These are phyloP conservation scores for Ruellia speciosa DNA, from an alignment of 305 asterid genomes.

Conservation along the genomic window DNA sequence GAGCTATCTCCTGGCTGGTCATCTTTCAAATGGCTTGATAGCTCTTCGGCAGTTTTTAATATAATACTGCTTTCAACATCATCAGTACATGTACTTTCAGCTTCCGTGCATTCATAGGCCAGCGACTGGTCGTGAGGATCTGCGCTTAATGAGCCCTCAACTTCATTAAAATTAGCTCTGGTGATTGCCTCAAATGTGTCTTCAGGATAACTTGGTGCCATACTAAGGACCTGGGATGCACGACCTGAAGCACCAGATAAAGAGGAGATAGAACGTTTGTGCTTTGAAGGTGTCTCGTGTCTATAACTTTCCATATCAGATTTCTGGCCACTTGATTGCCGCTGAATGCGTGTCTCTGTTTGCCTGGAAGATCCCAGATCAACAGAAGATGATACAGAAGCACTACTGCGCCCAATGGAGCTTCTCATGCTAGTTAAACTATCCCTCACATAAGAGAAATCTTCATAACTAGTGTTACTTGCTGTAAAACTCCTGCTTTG, in stretches of 20 bases:
- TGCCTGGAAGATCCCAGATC: constrained; percentile 69
- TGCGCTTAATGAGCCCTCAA: constrained; percentile 23
- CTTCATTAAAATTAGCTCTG: constrained; percentile 23
- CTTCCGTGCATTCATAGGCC: constrained; percentile 42
- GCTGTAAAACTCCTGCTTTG: constrained; percentile 77
- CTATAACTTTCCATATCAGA: constrained; percentile 55
- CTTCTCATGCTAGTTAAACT: constrained; percentile 72
- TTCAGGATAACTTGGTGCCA: constrained; percentile 42
- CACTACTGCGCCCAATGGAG: constrained; percentile 65
- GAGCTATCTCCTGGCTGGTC: constrained; percentile 31
- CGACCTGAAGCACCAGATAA: constrained; percentile 67
- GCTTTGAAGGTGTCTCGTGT: constrained; percentile 42
- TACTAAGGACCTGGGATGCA: constrained; percentile 39
- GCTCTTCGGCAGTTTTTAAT: constrained; percentile 33
- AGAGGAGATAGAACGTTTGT: constrained; percentile 60
- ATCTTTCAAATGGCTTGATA: constrained; percentile 26
- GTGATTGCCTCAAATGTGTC: constrained; percentile 40
- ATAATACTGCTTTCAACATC: constrained; percentile 41
- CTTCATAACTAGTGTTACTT: constrained; percentile 63
- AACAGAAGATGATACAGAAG: constrained; percentile 71
- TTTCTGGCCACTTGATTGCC: constrained; percentile 59
- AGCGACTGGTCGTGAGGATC: constrained; percentile 32
- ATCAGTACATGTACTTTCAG: constrained; percentile 39
- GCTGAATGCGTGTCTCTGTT: constrained; percentile 42
- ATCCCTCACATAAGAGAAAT: constrained; percentile 69